A percentile compares a stretch with the other conserved stretches of the same genome.
These are phyloP conservation scores for Colletotrichum salicis DNA, from an alignment of 2,329 filamentous ascomycete genomes.

Conservation along the genomic window DNA sequence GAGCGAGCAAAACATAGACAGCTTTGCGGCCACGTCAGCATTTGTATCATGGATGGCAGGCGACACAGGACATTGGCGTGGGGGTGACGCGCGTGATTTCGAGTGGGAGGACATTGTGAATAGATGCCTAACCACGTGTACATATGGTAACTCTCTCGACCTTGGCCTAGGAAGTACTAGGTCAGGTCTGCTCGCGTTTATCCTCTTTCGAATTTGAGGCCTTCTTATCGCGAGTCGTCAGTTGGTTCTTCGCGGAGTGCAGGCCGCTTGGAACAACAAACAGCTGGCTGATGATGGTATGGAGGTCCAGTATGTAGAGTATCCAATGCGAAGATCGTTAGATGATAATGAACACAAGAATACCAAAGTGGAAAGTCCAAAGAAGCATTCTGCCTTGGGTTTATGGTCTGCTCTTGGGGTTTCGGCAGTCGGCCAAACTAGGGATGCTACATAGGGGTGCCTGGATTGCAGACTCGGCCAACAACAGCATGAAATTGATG, in stretches of 20 bases:
- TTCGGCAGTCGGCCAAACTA: not conserved
- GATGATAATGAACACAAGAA: not conserved
- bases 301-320: conserved; percentile 26
- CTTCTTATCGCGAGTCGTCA: not conserved
- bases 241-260: conserved; percentile 25
- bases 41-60: conserved; percentile 31
- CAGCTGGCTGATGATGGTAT: not conserved
- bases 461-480: not conserved
- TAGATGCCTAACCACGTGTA: conserved; percentile 19
- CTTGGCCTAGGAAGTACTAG: not conserved
- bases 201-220: not conserved
- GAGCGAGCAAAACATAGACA: conserved; percentile 31
- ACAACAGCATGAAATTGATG: no score
- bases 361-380: not conserved
- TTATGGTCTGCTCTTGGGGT: not conserved
- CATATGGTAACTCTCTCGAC: conserved; percentile 16
- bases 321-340: conserved; percentile 10
- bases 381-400: not conserved
- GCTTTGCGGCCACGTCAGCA: conserved; percentile 26
- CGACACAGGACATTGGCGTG: conserved; percentile 26
- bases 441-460: not conserved
- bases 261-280: conserved; percentile 10
- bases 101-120: conserved; percentile 17
- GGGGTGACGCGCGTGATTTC: conserved; percentile 20
- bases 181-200: not conserved